Evolutionary conservation across 108 stramenopile genomes (phyloP), one percentile per base, ranked within the genome.

Genomic region (Hondaea fermentalgiana): DNA sequence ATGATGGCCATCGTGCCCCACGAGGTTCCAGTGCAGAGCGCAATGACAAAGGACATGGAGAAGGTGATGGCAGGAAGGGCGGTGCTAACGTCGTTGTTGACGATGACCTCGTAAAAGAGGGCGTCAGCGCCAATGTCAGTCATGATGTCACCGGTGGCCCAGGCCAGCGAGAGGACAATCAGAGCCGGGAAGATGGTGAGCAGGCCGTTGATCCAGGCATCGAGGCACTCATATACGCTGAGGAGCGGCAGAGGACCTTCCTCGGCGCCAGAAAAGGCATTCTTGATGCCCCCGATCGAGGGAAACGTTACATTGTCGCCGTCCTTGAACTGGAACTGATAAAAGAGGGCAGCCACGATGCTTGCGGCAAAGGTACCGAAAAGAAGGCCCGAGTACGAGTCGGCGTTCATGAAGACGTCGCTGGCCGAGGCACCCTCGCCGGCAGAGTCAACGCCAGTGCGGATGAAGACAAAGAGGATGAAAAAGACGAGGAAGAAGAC

Each of bases 1-100:
- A 96, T 91, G 72, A 96, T 95, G 44, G 92, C 90, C 95, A 96
- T 96, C 0, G 94, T 95, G 60, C 94, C 95, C 95, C 95, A 96
- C 25, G 92, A 93, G 29, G 95, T 92, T 59, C 95, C 95, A 5
- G 92, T 95, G 4, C 94, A 91, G 57, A 95, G 90, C 0, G 95
- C 95, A 91, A 95, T 94, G 87, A 96, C 64, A 58, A 92, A 72
- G 21, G 94, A 91, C 87, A 95, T 93, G 19, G 90, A 4, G 64
- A 96, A 96, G 51, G 93, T 91, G 21, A 95, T 64, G 28, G 94
- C 93, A 4, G 95, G 95, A 19, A 96, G 91, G 57, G 88, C 60
- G 45, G 88, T 43, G 58, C 90, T 72, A 45, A 94, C 60, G 10
- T 60, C 88, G 44, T 90, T 91, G 16, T 87, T 91, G 53, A 96